Percentiles rank a stretch among this genome's conserved stretches.
Evolutionary conservation across 2,329 filamentous ascomycete species (phyloP).

Genomic region (Xylariaceae sp.): DNA sequence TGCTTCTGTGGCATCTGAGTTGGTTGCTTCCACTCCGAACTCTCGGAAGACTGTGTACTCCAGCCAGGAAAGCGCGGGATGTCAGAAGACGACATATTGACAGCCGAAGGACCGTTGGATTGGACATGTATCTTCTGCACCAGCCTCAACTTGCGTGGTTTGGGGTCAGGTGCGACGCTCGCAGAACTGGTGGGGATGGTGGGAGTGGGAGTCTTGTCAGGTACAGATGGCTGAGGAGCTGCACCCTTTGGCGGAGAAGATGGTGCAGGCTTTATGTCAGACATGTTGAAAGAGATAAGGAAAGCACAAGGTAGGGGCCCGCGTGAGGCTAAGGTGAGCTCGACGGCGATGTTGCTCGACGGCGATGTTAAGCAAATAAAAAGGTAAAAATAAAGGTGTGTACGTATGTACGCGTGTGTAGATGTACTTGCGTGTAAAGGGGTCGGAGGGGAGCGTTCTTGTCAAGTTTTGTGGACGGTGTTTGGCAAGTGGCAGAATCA

Average conservation of each 20-base stretch:
- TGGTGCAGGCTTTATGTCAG: not conserved
- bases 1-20: too few species aligned
- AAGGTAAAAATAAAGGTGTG: too few species aligned
- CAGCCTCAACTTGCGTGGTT: slow-evolving; percentile 20
- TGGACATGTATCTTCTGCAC: slow-evolving; percentile 19
- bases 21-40: not conserved
- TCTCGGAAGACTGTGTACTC: not conserved
- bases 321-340: not conserved
- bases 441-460: not conserved
- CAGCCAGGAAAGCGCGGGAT: not conserved
- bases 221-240: too few species aligned
- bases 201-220: not conserved
- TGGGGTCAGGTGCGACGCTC: not conserved
- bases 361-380: not conserved
- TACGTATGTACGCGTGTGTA: not conserved
- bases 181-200: not conserved
- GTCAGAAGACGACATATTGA: not conserved
- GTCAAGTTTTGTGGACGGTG: not conserved
- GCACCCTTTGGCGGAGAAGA: not conserved
- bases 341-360: not conserved
- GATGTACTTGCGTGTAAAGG: not conserved
- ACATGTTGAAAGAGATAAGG: slow-evolving; percentile 6
- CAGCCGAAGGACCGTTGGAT: slow-evolving; percentile 17
- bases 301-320: not conserved
- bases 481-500: not conserved